Base-by-base conservation (phyloP, 305 asterid genomes). In the Fraxinus sp. region DNA sequence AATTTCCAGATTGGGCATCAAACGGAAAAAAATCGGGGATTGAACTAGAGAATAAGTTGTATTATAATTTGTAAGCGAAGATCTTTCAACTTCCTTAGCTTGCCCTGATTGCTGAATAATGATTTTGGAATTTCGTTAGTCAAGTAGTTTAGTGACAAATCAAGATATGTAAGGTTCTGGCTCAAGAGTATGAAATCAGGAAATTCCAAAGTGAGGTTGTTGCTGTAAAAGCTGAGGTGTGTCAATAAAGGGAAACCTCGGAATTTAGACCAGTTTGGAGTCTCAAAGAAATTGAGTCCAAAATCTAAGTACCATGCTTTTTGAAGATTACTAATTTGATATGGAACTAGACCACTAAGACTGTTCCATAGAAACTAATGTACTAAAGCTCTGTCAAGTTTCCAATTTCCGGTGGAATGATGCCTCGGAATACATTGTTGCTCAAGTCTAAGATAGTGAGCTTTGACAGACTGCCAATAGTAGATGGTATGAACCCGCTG, bases 401-500 rank as follows among this genome's bases (percentile, higher is more conserved):
- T 22, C 83, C 20, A 49, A 16, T 49, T 3, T 49, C n/a, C 16
- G 4, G 57, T 46, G n/a, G 57, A 46, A 46, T 46, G 62, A 80
- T 1, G 49, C 59, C 87, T 3, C 4, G 76, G 0, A 86, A 82
- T 0, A 49, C 18, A 18, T 88, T 88, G 68, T 35, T 82, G 75
- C 90, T 82, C 32, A 89, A 7, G 85, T 89, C 91, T 87, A 89
- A 75, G 81, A 74, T 74, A 4, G 59, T 76, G 59, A 89, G 85
- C 78, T 41, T 82, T 46, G 86, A 79, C 59, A 79, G 80, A 76
- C 79, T 84, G 41, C 90, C 91, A 79, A 89, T 87, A 74, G 77
- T n/a, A 32, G 88, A 75, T 11, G 90, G 91, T 79, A 89, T 37
- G 44, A 37, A 37, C 44, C 44, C 2, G 11, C 44, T 37, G 44